Evolutionary conservation across 1,284 basidiomycete genomes (phyloP).

Genomic region (Tetrapyrgos nigripes): DNA sequence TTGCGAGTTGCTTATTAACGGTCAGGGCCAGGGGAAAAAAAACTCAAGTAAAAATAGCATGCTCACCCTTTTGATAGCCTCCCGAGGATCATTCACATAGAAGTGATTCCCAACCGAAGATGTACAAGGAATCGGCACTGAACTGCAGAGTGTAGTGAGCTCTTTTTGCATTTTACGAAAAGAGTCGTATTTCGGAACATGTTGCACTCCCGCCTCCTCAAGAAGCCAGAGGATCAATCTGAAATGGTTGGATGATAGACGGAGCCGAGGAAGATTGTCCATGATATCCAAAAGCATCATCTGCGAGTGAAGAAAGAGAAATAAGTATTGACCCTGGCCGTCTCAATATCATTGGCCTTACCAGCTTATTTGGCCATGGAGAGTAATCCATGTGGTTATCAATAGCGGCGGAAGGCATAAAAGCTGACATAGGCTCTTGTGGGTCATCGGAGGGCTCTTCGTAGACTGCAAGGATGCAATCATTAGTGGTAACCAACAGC

Average conservation of each 20-base stretch:
- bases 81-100: constrained; percentile 8
- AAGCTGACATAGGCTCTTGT: background rate
- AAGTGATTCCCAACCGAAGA: constrained; percentile 6
- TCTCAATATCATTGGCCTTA: background rate
- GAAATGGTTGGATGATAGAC: constrained; percentile 6
- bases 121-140: background rate
- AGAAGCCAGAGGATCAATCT: constrained; percentile 1
- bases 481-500: background rate
- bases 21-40: too few relatives aligned
- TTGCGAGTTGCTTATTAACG: too few relatives aligned
- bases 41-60: constrained; percentile 13
- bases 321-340: too few relatives aligned
- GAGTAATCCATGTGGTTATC: constrained; percentile 1
- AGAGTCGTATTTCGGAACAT: constrained; percentile 2
- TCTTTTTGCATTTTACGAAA: constrained; percentile 7
- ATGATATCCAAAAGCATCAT: constrained; percentile 11
- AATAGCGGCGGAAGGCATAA: background rate
- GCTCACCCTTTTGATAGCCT: constrained; percentile 1
- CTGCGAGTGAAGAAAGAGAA: background rate
- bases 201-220: background rate
- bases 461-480: background rate
- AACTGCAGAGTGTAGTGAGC: background rate
- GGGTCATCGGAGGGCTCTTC: background rate
- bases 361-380: constrained; percentile 1
- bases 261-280: constrained; percentile 9